Conservation (phyloP, 208 protist genomes). For the Crithidia expoeki region DNA sequence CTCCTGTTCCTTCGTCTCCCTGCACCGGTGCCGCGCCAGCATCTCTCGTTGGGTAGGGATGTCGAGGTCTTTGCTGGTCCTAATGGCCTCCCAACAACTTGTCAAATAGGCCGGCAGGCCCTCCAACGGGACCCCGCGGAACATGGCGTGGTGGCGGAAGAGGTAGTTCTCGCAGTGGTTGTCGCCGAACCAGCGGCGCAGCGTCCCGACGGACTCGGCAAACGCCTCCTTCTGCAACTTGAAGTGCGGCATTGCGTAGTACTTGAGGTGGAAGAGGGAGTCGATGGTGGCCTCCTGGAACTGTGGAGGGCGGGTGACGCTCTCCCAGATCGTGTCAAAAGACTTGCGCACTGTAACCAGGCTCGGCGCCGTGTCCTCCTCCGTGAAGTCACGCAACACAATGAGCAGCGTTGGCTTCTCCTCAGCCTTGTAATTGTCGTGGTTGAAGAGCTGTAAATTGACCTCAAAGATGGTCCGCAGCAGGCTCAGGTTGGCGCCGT, state of each 20-base stretch:
- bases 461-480: slow-evolving; percentile 97
- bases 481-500: slow-evolving; percentile 94
- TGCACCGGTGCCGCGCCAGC: slow-evolving; percentile 95
- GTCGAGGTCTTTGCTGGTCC: slow-evolving; percentile 95
- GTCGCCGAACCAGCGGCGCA: slow-evolving; percentile 72
- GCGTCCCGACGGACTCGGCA: slow-evolving; percentile 37
- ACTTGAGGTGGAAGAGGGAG: slow-evolving; percentile 71
- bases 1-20: slow-evolving; percentile 76
- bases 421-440: slow-evolving; percentile 69
- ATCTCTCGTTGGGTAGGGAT: slow-evolving; percentile 97
- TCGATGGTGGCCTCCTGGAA: slow-evolving; percentile 70
- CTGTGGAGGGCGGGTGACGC: slow-evolving; percentile 66
- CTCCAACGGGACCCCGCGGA: slow-evolving; percentile 83
- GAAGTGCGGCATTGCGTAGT: slow-evolving; percentile 85
- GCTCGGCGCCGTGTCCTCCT: slow-evolving; percentile 78
- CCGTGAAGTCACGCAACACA: slow-evolving; percentile 95
- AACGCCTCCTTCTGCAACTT: slow-evolving; percentile 81
- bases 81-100: slow-evolving; percentile 94
- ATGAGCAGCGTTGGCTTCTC: slow-evolving; percentile 97
- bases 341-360: slow-evolving; percentile 84
- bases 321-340: slow-evolving; percentile 95
- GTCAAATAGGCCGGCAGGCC: slow-evolving; percentile 85
- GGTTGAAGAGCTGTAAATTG: slow-evolving; percentile 95
- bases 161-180: slow-evolving; percentile 52
- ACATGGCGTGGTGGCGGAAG: slow-evolving; percentile 75